phyloP scores from a whole-genome alignment of 352 stramenopile species.

The Phytophthora foliorum region DNA sequence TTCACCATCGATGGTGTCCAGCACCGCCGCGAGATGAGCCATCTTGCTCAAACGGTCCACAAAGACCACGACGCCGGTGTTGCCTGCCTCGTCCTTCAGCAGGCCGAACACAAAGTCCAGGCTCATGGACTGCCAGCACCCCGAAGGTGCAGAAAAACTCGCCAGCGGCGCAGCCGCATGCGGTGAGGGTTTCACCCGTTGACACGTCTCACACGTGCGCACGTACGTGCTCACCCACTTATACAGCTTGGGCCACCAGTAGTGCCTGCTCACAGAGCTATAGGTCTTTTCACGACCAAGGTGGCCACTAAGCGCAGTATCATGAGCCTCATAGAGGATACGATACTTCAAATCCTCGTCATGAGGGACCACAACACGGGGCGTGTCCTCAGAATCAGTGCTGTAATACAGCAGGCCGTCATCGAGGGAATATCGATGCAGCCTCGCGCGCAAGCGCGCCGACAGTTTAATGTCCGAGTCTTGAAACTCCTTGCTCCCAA shows the following conservation, averaged over 20 bases:
- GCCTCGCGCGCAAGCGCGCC: not conserved
- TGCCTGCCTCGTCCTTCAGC: conserved; percentile 5
- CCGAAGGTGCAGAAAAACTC: too few relatives aligned
- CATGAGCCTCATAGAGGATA: too few relatives aligned
- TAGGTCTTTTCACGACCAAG: conserved; percentile 35
- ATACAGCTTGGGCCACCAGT: conserved; percentile 33
- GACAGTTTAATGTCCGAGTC: conserved; percentile 3
- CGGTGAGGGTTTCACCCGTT: not conserved
- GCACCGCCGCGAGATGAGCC: conserved; percentile 12
- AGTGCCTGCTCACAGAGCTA: not conserved
- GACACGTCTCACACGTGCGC: conserved; percentile 23
- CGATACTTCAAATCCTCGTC: too few relatives aligned
- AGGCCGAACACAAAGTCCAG: too few relatives aligned
- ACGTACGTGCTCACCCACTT: conserved; percentile 33
- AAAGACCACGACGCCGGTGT: conserved; percentile 3
- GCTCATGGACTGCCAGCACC: too few relatives aligned
- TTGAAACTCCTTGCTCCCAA: conserved; percentile 3
- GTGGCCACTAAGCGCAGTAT: too few relatives aligned
- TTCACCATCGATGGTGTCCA: too few relatives aligned
- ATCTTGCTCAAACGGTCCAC: conserved; percentile 24
- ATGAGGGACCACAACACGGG: too few relatives aligned
- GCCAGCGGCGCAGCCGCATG: too few relatives aligned
- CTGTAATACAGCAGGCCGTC: too few relatives aligned
- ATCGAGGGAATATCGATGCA: conserved; percentile 7
- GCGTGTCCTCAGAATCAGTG: too few relatives aligned